Conservation (phyloP, 1,284 basidiomycete genomes). For the Pisolithus thermaeus region DNA sequence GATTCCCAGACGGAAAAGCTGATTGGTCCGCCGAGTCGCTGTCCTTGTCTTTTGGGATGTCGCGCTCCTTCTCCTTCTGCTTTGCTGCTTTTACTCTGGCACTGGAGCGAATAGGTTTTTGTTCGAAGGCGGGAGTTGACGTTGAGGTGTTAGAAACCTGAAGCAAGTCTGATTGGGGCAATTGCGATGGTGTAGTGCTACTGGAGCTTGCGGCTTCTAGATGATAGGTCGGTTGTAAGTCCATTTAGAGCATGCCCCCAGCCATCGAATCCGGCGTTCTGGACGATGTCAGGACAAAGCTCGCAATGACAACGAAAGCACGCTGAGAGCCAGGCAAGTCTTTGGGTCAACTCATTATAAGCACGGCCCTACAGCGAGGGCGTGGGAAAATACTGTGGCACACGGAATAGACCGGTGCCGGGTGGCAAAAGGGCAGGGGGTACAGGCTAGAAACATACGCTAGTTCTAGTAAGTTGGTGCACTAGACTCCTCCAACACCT, state of each 20-base stretch:
- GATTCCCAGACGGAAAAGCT: slow-evolving; percentile 33
- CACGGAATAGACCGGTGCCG: slow-evolving; percentile 10
- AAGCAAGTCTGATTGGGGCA: slow-evolving; percentile 33
- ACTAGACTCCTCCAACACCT: slow-evolving; percentile 41
- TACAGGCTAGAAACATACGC: not conserved
- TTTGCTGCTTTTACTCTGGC: slow-evolving; percentile 74
- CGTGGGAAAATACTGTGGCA: slow-evolving; percentile 23
- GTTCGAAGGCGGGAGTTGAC: slow-evolving; percentile 32
- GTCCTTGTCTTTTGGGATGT: slow-evolving; percentile 37
- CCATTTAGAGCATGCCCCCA: slow-evolving; percentile 79
- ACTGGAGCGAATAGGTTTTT: slow-evolving; percentile 60
- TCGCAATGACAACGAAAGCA: slow-evolving; percentile 23
- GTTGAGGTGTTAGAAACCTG: slow-evolving; percentile 31
- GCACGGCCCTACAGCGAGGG: slow-evolving; percentile 15
- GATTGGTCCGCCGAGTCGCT: slow-evolving; percentile 36
- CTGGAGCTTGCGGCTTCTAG: slow-evolving; percentile 65
- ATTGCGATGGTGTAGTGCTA: slow-evolving; percentile 32
- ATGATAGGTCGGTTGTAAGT: slow-evolving; percentile 65
- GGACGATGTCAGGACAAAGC: slow-evolving; percentile 18
- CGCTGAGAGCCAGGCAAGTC: slow-evolving; percentile 11
- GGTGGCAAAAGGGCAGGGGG: not conserved
- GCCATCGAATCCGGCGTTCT: slow-evolving; percentile 62
- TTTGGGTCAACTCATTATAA: slow-evolving; percentile 1
- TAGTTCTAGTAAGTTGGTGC: slow-evolving; percentile 2
- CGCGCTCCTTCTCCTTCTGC: slow-evolving; percentile 51